Evolutionary conservation across 371 early-diverging fungal species (phyloP).

Genomic region (Mortierella sp.): DNA sequence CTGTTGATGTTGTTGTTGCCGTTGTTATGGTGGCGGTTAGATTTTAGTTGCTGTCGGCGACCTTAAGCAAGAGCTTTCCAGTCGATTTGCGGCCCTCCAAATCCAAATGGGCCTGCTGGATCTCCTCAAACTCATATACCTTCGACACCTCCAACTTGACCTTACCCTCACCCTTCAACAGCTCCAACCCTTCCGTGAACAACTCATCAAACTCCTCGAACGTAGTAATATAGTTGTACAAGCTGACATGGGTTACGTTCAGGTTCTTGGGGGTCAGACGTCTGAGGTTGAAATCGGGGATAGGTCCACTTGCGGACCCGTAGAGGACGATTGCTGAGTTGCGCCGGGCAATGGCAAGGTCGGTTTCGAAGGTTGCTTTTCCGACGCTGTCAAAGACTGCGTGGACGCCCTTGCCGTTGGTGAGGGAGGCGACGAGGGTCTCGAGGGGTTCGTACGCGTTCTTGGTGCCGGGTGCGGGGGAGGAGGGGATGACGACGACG

Average conservation of each 20-base stretch:
- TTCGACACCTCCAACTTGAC: conserved; percentile 17
- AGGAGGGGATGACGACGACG: conserved; percentile 72
- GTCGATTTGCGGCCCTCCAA: conserved; percentile 1
- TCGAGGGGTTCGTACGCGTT: conserved; percentile 65
- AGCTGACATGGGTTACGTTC: conserved; percentile 77
- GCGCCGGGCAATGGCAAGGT: conserved; percentile 72
- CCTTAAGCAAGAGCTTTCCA: conserved; percentile 1
- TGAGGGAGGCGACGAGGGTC: conserved; percentile 78
- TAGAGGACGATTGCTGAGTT: conserved; percentile 84
- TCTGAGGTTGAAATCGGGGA: conserved; percentile 78
- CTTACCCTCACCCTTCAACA: conserved; percentile 61
- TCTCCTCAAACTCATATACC: background rate
- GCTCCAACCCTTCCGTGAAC: background rate
- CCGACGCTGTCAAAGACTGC: conserved; percentile 95
- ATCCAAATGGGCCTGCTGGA: conserved; percentile 5
- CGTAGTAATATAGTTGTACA: conserved; percentile 83
- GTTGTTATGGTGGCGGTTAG: no score
- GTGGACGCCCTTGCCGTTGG: conserved; percentile 80
- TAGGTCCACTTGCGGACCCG: conserved; percentile 90
- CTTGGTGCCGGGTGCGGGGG: conserved; percentile 1
- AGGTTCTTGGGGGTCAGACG: conserved; percentile 76
- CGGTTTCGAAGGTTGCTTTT: conserved; percentile 82
- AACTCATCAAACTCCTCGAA: conserved; percentile 64
- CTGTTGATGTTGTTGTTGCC: no score
- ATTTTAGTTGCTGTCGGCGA: background rate